Evolutionary conservation across 805 yeast genomes (phyloP), one percentile per base, ranked within the genome.

Genomic region (Teunomyces barrocoloradensis): DNA sequence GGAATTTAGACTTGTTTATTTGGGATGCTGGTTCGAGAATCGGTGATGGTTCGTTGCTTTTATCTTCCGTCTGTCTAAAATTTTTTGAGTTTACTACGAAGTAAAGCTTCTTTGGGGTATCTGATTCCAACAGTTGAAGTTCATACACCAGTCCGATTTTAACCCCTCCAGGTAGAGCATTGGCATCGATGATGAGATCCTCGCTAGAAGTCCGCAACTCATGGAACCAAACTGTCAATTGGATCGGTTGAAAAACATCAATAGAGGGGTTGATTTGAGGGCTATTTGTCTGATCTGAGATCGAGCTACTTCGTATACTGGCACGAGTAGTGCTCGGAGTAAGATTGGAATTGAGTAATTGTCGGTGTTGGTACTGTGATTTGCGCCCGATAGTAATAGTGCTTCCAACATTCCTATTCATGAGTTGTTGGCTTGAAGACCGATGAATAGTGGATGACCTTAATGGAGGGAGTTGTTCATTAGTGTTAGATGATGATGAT

Each of bases 121-220:
- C 15, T 52, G 60, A 59, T 43, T 66, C 71, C 25, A 77, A 71
- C 27, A 83, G 75, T 52, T 73, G 78, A 38, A 87, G 57, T 61
- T 89, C 95, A 18, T 89, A 91, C 6, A 88, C 65, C 57, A 86
- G 88, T 13, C 96, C 96, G n/a, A 75, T 81, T 45, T 71, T 70
- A 1, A 87, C 79, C 6, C 40, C 39, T n/a, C 85, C 86, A 0
- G 88, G 85, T 12, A 42, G n/a, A 3, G 80, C 67, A 0, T 70
- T 58, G 15, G 82, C 64, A 58, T 89, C 91, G 1, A 90, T 58
- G 40, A 85, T 62, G 2, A 90, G 87, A 32, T 79, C 80, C 32
- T 82, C 83, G 1, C 69, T 37, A 1, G 83, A 79, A 0, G 77
- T 71, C 20, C 88, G 66, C 3, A 78, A 55, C 52, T 90, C 96